Evolutionary conservation across 495 filamentous ascomycete genomes (phyloP), one percentile per base, ranked within the genome.

Genomic region (Daldinia caldariorum): DNA sequence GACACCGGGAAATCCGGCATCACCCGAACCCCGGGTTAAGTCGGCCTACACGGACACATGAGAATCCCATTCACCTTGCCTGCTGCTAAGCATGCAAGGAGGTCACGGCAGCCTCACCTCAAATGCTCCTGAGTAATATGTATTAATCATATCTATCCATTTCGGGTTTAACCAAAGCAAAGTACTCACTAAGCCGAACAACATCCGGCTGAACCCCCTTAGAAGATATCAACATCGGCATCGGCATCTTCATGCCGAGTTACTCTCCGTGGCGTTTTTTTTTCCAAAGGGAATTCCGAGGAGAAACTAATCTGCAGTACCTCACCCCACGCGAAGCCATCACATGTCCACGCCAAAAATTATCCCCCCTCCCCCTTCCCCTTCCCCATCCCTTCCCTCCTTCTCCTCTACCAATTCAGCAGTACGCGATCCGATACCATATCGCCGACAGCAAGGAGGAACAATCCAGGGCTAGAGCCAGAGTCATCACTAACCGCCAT

Each of bases 1-100:
- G 26, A 39, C n/a, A 13, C 22, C 31, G 51, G 63, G 16, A 12
- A 31, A 35, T 47, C 69, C 69, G 69, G 45, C 57, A 66, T 63
- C 58, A 59, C 62, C 69, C 69, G 69, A 71, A 14, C 63, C 3
- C 67, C 69, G 69, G 69, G 38, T 71, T 53, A 59, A 63, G 8
- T 54, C 69, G 69, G 69, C 51, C 66, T 4, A 35, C 57, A 31
- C 54, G 53, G 53, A 47, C 12, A 31, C 18, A 7, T 29, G 58
- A 41, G 57, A 20, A 29, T 53, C 14, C 16, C 12, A 6, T 13
- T 31, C 26, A 10, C 13, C 29, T 53, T 35, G 34, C 6, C 34
- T 22, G 10, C 10, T 18, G 18, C 22, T 47, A 20, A 22, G 18
- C 43, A 47, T 3, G 43, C 18, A 47, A 47, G 18, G 18, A 47